These are phyloP conservation scores for Coemansia sp. DNA, from an alignment of 192 early-diverging fungal genomes.

Conservation along the genomic window DNA sequence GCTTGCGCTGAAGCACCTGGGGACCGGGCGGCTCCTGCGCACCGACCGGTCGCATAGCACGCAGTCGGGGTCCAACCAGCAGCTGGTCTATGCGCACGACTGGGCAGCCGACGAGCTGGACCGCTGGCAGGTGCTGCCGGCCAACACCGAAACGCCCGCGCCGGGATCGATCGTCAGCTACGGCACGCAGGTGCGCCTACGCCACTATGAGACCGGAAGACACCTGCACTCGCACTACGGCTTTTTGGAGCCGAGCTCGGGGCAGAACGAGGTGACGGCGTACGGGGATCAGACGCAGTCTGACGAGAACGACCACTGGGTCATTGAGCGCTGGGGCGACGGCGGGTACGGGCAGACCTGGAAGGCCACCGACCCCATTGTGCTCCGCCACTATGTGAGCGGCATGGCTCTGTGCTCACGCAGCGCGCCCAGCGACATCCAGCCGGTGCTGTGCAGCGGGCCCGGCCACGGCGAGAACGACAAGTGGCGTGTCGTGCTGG, in stretches of 20 bases:
- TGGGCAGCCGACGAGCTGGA: slow-evolving; percentile 49
- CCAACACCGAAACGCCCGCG: slow-evolving; percentile 36
- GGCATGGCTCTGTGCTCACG: slow-evolving; percentile 54
- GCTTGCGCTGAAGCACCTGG: slow-evolving; percentile 59
- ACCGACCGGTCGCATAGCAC: slow-evolving; percentile 49
- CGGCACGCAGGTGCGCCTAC: slow-evolving; percentile 55
- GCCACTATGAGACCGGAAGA: slow-evolving; percentile 51
- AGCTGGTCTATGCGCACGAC: slow-evolving; percentile 54
- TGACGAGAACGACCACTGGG: slow-evolving; percentile 61
- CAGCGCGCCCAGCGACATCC: slow-evolving; percentile 43
- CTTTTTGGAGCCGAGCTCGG: slow-evolving; percentile 43
- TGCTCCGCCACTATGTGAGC: slow-evolving; percentile 55
- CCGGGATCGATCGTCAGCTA: slow-evolving; percentile 48
- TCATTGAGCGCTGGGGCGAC: slow-evolving; percentile 53
- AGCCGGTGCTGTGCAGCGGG: slow-evolving; percentile 56
- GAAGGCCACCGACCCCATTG: slow-evolving; percentile 45
- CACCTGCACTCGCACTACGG: slow-evolving; percentile 60
- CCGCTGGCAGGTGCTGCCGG: slow-evolving; percentile 58
- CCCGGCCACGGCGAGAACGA: slow-evolving; percentile 58
- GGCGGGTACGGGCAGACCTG: slow-evolving; percentile 52
- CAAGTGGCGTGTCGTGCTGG: slow-evolving; percentile 50
- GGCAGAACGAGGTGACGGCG: slow-evolving; percentile 59
- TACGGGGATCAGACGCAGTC: slow-evolving; percentile 52
- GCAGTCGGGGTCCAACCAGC: slow-evolving; percentile 55
- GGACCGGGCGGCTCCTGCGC: slow-evolving; percentile 56